phyloP scores from a whole-genome alignment of 2,329 filamentous ascomycete species.

The Curvularia spicifera region DNA sequence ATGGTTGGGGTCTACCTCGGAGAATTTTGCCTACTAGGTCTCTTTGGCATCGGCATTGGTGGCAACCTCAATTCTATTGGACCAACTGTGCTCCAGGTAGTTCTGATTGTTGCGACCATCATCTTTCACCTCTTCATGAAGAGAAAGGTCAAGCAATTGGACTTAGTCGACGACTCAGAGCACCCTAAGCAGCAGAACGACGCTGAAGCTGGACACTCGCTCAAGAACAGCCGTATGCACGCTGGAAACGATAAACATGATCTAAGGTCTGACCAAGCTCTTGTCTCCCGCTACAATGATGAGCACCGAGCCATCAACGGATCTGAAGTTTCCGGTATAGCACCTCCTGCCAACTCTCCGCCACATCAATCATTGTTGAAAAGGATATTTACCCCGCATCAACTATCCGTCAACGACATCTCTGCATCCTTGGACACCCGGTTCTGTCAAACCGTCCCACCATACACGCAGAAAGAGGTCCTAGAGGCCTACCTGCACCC shows the following conservation, averaged over 20 bases:
- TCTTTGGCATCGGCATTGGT: conserved; percentile 52
- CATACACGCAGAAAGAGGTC: conserved; percentile 20
- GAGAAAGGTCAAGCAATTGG: conserved; percentile 37
- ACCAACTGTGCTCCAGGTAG: conserved; percentile 52
- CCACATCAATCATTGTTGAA: conserved; percentile 10
- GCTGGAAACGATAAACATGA: conserved; percentile 6
- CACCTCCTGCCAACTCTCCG: conserved; percentile 1
- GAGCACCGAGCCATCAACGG: neutral
- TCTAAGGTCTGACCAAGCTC: conserved; percentile 1
- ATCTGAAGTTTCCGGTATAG: conserved; percentile 7
- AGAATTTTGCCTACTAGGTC: conserved; percentile 55
- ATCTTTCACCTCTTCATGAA: conserved; percentile 51
- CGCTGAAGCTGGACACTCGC: conserved; percentile 33
- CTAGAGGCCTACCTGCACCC: conserved; percentile 26
- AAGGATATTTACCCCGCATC: conserved; percentile 15
- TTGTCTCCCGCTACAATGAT: conserved; percentile 8
- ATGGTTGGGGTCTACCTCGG: conserved; percentile 57
- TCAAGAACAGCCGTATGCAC: neutral
- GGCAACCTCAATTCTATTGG: conserved; percentile 44
- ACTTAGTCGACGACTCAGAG: conserved; percentile 38
- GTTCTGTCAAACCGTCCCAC: conserved; percentile 16
- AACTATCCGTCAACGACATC: conserved; percentile 14
- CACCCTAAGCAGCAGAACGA: conserved; percentile 28
- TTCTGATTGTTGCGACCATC: conserved; percentile 50
- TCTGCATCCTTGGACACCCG: conserved; percentile 17